Evolutionary conservation across 2,329 filamentous ascomycete species (phyloP).

Genomic region (Pseudogymnoascus sp.): DNA sequence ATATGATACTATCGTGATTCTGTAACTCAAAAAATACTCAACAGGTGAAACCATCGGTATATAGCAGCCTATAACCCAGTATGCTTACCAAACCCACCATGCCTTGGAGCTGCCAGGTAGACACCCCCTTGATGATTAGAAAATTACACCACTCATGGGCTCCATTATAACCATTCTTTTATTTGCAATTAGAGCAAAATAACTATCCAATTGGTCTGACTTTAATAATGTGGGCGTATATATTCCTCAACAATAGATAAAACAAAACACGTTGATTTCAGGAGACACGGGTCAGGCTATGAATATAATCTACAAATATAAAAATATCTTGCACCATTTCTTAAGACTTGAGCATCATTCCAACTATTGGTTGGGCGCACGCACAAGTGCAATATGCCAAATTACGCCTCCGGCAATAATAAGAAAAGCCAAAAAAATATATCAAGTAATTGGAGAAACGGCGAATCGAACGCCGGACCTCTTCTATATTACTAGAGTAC

Average conservation of each 20-base stretch:
- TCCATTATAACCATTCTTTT: background rate
- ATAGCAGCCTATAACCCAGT: too few relatives aligned
- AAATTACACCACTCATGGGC: background rate
- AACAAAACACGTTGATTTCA: background rate
- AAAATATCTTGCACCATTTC: background rate
- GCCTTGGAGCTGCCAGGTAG: background rate
- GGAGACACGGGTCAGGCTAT: background rate
- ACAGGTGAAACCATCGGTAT: too few relatives aligned
- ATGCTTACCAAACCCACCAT: too few relatives aligned
- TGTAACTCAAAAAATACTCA: too few relatives aligned
- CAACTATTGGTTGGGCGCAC: background rate
- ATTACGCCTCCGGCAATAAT: background rate
- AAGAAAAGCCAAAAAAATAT: background rate
- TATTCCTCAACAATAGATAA: background rate
- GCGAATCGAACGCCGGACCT: conserved; percentile 6
- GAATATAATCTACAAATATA: background rate
- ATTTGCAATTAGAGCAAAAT: background rate
- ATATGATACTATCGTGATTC: too few relatives aligned
- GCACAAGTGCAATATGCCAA: background rate
- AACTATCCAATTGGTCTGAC: background rate
- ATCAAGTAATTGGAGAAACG: conserved; percentile 6
- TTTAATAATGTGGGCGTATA: background rate
- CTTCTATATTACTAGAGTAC: conserved; percentile 4
- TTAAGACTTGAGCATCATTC: background rate
- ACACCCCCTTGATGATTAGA: background rate